Base-by-base conservation (phyloP, 2,329 filamentous ascomycete species). In the Zarea fungicola region DNA sequence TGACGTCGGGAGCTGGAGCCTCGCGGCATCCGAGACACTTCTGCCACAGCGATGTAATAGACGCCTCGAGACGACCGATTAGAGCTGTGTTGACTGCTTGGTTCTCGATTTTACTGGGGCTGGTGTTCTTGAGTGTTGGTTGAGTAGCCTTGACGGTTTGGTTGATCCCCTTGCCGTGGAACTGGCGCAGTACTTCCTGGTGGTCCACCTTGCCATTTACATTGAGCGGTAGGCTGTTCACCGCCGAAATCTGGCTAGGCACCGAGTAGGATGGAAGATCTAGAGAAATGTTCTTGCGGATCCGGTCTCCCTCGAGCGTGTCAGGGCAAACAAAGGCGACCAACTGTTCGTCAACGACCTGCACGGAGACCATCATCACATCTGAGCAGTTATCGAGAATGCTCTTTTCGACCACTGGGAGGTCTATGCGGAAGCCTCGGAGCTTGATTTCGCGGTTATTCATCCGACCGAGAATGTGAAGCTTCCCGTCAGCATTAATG, bases 121-220 rank as follows among this genome's bases (percentile, higher is more conserved):
- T n/a, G n/a, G n/a, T n/a, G n/a, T n/a, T n/a, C n/a, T n/a, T n/a
- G n/a, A n/a, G n/a, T n/a, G n/a, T n/a, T n/a, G n/a, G n/a, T n/a
- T n/a, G n/a, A n/a, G n/a, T n/a, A n/a, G n/a, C n/a, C n/a, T 37
- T 18, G 8, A 37, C 34, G 8, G 34, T 10, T 9, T 18, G 13
- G 8, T 37, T 18, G 13, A 13, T 18, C 9, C 4, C 14, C 41
- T 34, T 4, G 28, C 29, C 16, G 18, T 7, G 4, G 13, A 45
- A 36, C 16, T 36, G 19, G 5, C 4, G 21, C 22, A 35, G 42
- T 13, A 45, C 42, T 7, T 36, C 19, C n/a, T 50, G 50, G 43
- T 54, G 52, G 19, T 54, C 52, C 14, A 49, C 49, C 29, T 54
- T 54, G 11, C 52, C 52, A 35, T 39, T 50, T 14, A 39, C 22